These are phyloP conservation scores for Rosa rugosa DNA, from an alignment of 306 rosid species.

Conservation along the genomic window DNA sequence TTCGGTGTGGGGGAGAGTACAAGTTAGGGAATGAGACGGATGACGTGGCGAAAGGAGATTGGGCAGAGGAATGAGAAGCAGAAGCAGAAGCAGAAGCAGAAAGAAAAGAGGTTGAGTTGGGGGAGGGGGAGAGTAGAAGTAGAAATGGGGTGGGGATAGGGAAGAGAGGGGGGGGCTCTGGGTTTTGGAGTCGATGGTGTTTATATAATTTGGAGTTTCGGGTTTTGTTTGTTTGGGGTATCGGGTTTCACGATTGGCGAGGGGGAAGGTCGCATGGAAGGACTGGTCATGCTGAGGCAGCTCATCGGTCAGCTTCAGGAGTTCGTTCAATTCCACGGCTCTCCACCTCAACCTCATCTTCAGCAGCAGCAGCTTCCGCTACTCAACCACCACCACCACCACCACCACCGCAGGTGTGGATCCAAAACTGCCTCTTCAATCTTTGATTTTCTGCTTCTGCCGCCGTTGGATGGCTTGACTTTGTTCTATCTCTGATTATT, in stretches of 20 bases:
- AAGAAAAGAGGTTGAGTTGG: conserved; percentile 1
- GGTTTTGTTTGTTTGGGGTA: not conserved
- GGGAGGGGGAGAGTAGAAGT: not conserved
- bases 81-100: not conserved
- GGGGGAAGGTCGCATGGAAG: conserved; percentile 51
- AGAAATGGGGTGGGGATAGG: conserved; percentile 4
- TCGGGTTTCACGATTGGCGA: not conserved
- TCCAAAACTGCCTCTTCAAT: conserved; percentile 17
- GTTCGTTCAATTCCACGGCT: conserved; percentile 46
- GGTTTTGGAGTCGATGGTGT: not conserved
- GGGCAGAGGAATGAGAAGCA: not conserved
- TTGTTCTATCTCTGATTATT: not conserved
- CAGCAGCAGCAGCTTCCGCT: conserved; percentile 29
- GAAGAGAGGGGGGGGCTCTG: not conserved
- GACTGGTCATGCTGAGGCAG: conserved; percentile 77
- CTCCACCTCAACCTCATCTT: conserved; percentile 29
- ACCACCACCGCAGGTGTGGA: conserved; percentile 44
- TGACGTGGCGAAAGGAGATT: conserved; percentile 39
- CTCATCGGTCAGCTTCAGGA: conserved; percentile 82
- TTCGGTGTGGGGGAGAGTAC: not conserved
- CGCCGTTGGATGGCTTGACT: not conserved
- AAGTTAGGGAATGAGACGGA: conserved; percentile 10
- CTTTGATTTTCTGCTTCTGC: not conserved
- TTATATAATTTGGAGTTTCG: not conserved
- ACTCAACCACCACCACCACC: conserved; percentile 15